Evolutionary conservation across 345 rosid genomes (phyloP).

Genomic region (Eutrema japonicum): DNA sequence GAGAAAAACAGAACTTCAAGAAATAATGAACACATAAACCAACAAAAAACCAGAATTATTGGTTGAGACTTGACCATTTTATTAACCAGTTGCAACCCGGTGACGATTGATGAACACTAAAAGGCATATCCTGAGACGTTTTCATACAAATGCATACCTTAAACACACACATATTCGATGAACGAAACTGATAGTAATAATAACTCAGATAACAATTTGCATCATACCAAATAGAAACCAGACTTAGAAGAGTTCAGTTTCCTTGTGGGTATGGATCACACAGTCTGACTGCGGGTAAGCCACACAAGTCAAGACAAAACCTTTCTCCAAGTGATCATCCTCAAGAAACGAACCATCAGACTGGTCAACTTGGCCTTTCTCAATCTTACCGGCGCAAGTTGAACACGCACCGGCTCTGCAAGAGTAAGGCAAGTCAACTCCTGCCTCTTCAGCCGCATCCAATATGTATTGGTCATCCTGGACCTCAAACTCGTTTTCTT

Average conservation of each 20-base stretch:
- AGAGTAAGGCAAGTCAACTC: conserved; percentile 77
- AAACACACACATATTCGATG: conserved; percentile 19
- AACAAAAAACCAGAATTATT: conserved; percentile 1
- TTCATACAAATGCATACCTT: conserved; percentile 33
- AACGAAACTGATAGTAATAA: conserved; percentile 16
- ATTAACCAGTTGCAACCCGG: conserved; percentile 32
- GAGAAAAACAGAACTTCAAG: too few species aligned
- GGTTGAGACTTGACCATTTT: conserved; percentile 21
- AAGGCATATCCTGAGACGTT: conserved; percentile 30
- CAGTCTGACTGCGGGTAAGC: conserved; percentile 75
- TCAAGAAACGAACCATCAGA: conserved; percentile 88
- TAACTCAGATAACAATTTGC: conserved; percentile 31
- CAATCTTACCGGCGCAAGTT: conserved; percentile 76
- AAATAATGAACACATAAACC: too few species aligned
- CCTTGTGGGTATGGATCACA: conserved; percentile 88
- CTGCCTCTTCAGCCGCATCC: conserved; percentile 81
- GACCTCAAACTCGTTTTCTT: conserved; percentile 66
- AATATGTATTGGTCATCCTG: conserved; percentile 65
- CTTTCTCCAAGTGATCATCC: conserved; percentile 55
- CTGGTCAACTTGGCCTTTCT: conserved; percentile 69
- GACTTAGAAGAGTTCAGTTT: conserved; percentile 61
- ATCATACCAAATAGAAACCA: conserved; percentile 16
- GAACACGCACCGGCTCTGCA: conserved; percentile 97
- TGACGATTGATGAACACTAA: conserved; percentile 21
- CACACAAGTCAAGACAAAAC: conserved; percentile 76